phyloP scores from a whole-genome alignment of 179 eudicot genomes.

The Carnegiea gigantea region DNA sequence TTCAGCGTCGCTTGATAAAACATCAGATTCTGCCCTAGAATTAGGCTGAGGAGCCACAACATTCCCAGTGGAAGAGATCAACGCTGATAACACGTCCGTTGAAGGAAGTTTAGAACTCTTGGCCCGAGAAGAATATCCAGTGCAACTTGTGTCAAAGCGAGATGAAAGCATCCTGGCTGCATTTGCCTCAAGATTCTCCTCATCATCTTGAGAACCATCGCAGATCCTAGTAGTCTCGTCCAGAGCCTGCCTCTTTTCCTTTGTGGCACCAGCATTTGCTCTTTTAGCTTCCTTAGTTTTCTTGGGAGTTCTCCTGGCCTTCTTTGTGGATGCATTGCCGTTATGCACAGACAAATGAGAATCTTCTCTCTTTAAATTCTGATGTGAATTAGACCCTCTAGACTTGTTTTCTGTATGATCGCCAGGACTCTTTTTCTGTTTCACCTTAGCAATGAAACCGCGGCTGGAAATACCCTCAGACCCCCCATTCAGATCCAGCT shows the following conservation, averaged over 20 bases:
- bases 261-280: constrained; percentile 30
- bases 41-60: constrained; percentile 31
- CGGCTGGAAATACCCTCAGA: constrained; percentile 25
- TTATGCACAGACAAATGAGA: constrained; percentile 39
- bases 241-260: constrained; percentile 39
- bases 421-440: constrained; percentile 30
- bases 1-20: constrained; percentile 52
- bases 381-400: constrained; percentile 32
- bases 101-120: constrained; percentile 38
- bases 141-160: constrained; percentile 88
- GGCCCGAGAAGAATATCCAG: constrained; percentile 52
- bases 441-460: constrained; percentile 28
- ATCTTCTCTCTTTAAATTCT: constrained; percentile 40
- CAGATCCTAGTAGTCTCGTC: constrained; percentile 29
- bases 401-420: constrained; percentile 34
- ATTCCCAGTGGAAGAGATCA: constrained; percentile 29
- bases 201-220: constrained; percentile 59
- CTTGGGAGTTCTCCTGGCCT: constrained; percentile 37
- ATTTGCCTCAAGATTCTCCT: constrained; percentile 89
- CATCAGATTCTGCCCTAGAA: constrained; percentile 37
- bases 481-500: constrained; percentile 19
- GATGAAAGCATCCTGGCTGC: constrained; percentile 99
- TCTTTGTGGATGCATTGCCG: constrained; percentile 41
- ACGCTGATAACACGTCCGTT: constrained; percentile 37
- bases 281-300: constrained; percentile 41